These are phyloP conservation scores for Acorus calamus DNA, from an alignment of 106 monocot genomes.

Conservation along the genomic window DNA sequence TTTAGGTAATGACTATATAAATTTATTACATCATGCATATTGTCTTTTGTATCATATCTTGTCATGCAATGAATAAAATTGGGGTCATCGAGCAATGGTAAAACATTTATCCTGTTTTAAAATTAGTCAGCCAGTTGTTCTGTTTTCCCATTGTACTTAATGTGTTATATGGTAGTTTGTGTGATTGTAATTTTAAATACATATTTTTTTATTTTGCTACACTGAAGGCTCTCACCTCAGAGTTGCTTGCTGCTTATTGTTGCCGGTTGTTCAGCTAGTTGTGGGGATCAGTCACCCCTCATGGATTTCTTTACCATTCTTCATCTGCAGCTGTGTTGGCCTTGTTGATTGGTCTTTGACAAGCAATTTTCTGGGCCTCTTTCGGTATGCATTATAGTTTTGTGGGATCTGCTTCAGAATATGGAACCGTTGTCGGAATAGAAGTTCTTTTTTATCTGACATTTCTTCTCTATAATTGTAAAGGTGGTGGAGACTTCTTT, in stretches of 20 bases:
- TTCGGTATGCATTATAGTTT: slow-evolving; percentile 40
- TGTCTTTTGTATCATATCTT: too few species aligned
- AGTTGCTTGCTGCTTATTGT: slow-evolving; percentile 59
- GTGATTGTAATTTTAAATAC: background rate
- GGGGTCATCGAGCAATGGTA: too few species aligned
- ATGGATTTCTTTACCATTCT: slow-evolving; percentile 86
- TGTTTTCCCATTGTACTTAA: background rate
- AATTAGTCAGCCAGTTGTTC: too few species aligned
- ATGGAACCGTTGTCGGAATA: background rate
- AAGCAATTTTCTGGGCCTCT: slow-evolving; percentile 92
- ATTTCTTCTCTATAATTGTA: slow-evolving; percentile 4
- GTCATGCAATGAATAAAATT: too few species aligned
- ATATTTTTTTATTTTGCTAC: slow-evolving; percentile 10
- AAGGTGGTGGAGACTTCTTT: slow-evolving; percentile 89
- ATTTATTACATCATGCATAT: too few species aligned
- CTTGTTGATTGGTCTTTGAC: slow-evolving; percentile 96
- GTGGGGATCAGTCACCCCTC: slow-evolving; percentile 89
- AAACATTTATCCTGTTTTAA: too few species aligned
- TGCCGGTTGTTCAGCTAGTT: slow-evolving; percentile 82
- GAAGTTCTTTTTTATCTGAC: background rate
- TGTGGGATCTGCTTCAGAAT: background rate
- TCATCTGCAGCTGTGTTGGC: slow-evolving; percentile 86
- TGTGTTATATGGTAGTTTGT: background rate
- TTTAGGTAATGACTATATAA: too few species aligned
- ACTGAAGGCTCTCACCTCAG: slow-evolving; percentile 62